Evolutionary conservation across 768 basidiomycete genomes (phyloP).

Genomic region (Xerocomellus amylosporus): DNA sequence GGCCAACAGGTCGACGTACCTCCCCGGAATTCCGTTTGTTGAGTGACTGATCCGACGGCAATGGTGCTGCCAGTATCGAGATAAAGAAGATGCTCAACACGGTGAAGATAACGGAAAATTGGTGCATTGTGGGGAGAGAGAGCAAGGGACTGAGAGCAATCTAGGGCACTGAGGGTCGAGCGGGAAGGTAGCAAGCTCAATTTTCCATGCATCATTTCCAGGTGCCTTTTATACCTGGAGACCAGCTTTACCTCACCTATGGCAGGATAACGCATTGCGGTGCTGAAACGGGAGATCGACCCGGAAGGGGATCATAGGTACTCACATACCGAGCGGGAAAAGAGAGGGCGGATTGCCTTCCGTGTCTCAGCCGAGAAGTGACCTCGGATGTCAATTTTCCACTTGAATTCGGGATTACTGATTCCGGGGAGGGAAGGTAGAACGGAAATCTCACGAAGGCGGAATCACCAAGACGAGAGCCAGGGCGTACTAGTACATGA

Average conservation of each 20-base stretch:
- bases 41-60: slow-evolving; percentile 32
- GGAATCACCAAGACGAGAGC: slow-evolving; percentile 15
- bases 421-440: slow-evolving; percentile 10
- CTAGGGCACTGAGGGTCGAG: background rate
- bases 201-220: slow-evolving; percentile 2
- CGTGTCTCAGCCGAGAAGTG: slow-evolving; percentile 15
- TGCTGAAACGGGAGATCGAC: slow-evolving; percentile 25
- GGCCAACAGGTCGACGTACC: slow-evolving; percentile 38
- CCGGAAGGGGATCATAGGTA: slow-evolving; percentile 30
- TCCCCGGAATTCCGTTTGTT: slow-evolving; percentile 55
- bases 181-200: slow-evolving; percentile 3
- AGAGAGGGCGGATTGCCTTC: slow-evolving; percentile 24
- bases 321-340: slow-evolving; percentile 18
- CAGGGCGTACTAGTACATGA: slow-evolving; percentile 20
- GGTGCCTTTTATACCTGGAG: slow-evolving; percentile 26
- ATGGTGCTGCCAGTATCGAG: slow-evolving; percentile 40
- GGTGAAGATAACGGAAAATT: slow-evolving; percentile 27
- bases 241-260: slow-evolving; percentile 30
- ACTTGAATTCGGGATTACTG: slow-evolving; percentile 16
- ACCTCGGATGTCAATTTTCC: slow-evolving; percentile 13
- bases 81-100: slow-evolving; percentile 44
- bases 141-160: background rate
- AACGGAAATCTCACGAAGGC: slow-evolving; percentile 13
- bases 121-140: slow-evolving; percentile 15
- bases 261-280: slow-evolving; percentile 23